A percentile compares a stretch with the other conserved stretches of the same genome.
Evolutionary conservation across 768 basidiomycete genomes (phyloP).

Genomic region (Rickenella mellea): DNA sequence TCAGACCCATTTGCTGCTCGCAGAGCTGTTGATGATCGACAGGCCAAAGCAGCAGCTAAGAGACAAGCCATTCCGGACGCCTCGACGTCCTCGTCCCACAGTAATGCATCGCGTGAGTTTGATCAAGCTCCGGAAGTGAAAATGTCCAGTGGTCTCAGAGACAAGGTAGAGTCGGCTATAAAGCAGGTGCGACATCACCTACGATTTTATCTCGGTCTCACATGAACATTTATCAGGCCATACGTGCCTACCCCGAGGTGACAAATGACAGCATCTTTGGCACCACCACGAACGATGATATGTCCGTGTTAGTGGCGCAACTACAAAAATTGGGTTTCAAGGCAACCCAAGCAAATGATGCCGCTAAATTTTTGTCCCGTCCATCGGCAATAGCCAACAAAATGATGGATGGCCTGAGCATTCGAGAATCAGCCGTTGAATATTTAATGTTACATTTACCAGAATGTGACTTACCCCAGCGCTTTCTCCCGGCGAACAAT

Average conservation of each 20-base stretch:
- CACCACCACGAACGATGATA: conserved; percentile 34
- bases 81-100: conserved; percentile 1
- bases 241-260: conserved; percentile 41
- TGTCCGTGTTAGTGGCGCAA: conserved; percentile 37
- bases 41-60: conserved; percentile 44
- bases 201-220: conserved; percentile 5
- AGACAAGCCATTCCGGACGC: conserved; percentile 22
- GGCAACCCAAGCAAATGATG: conserved; percentile 37
- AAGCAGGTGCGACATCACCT: conserved; percentile 44
- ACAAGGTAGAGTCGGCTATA: conserved; percentile 72
- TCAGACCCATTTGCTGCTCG: conserved; percentile 77
- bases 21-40: conserved; percentile 56
- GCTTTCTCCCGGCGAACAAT: conserved; percentile 55
- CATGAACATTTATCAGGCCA: conserved; percentile 29
- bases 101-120: conserved; percentile 26
- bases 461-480: conserved; percentile 77
- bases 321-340: conserved; percentile 63
- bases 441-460: conserved; percentile 77
- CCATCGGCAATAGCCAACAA: conserved; percentile 52
- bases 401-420: conserved; percentile 47
- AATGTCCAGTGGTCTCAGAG: conserved; percentile 70
- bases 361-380: conserved; percentile 44
- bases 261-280: conserved; percentile 22
- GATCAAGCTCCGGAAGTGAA: conserved; percentile 61
- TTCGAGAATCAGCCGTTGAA: conserved; percentile 74